Conservation (phyloP, 768 basidiomycete genomes). For the Pleurotus salmoneostramineus region DNA sequence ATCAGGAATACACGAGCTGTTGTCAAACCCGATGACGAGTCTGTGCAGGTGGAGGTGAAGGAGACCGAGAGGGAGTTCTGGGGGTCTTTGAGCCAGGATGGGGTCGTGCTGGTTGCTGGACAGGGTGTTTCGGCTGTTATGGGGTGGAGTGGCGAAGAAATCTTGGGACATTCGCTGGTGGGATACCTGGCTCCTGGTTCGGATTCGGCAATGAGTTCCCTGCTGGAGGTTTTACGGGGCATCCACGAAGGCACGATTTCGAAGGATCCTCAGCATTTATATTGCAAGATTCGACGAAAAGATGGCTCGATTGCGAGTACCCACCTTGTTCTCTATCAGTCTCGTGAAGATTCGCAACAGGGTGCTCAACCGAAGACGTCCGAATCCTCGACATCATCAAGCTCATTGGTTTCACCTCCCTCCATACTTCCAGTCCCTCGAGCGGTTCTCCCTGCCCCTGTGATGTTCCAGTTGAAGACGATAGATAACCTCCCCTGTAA, state of each 20-base stretch:
- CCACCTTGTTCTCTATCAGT: conserved; percentile 21
- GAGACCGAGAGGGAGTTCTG: conserved; percentile 38
- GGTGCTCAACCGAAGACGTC: not conserved
- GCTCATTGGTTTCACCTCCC: not conserved
- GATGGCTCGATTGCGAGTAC: conserved; percentile 23
- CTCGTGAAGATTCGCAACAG: not conserved
- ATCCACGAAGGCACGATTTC: conserved; percentile 16
- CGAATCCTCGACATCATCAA: not conserved
- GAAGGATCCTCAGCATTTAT: conserved; percentile 19
- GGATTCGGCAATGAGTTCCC: conserved; percentile 18
- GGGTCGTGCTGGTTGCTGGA: conserved; percentile 50
- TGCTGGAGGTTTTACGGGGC: conserved; percentile 20
- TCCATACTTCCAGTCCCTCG: not conserved
- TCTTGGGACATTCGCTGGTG: conserved; percentile 44
- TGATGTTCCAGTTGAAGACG: conserved; percentile 35
- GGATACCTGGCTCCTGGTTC: conserved; percentile 28
- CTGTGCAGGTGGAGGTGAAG: not conserved
- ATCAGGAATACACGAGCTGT: conserved; percentile 7
- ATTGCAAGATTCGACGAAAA: conserved; percentile 35
- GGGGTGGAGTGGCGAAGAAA: conserved; percentile 53
- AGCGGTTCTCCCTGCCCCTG: conserved; percentile 27
- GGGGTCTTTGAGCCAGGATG: conserved; percentile 44
- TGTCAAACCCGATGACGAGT: conserved; percentile 2
- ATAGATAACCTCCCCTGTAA: conserved; percentile 9
- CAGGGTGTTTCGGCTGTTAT: conserved; percentile 56